A percentile compares a stretch with the other conserved stretches of the same genome.
These are phyloP conservation scores for Tricholoma matsutake DNA, from an alignment of 768 basidiomycete genomes.

Conservation along the genomic window DNA sequence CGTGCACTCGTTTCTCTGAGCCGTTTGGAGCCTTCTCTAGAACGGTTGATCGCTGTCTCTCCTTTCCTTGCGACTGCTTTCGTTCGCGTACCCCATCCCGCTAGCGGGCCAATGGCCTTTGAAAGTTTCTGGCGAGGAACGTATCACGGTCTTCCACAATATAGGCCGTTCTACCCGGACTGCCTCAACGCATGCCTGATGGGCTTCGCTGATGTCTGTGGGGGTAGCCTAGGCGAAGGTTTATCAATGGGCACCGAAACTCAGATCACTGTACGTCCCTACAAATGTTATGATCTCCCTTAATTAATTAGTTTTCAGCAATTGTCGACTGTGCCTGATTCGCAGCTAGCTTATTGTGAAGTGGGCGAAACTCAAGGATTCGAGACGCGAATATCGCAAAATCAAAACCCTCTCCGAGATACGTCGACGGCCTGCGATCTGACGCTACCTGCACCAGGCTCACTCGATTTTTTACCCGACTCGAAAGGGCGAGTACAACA, in stretches of 20 bases:
- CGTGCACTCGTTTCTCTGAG: constrained; percentile 39
- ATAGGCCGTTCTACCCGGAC: constrained; percentile 38
- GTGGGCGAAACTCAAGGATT: background rate
- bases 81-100: constrained; percentile 37
- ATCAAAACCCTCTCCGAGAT: background rate
- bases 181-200: constrained; percentile 44
- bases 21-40: constrained; percentile 34
- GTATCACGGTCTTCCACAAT: constrained; percentile 42
- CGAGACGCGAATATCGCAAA: background rate
- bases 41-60: constrained; percentile 39
- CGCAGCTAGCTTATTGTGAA: constrained; percentile 21
- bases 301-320: background rate
- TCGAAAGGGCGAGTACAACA: background rate
- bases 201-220: constrained; percentile 45
- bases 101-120: constrained; percentile 51
- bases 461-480: background rate
- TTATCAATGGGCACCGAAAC: constrained; percentile 36
- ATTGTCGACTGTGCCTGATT: constrained; percentile 24
- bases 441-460: too few species aligned
- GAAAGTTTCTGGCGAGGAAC: constrained; percentile 56
- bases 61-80: constrained; percentile 52
- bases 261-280: constrained; percentile 31
- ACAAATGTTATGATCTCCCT: background rate
- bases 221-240: constrained; percentile 45
- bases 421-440: background rate